Conservation (phyloP, 73 alveolate species). For the Breviolum minutum region DNA sequence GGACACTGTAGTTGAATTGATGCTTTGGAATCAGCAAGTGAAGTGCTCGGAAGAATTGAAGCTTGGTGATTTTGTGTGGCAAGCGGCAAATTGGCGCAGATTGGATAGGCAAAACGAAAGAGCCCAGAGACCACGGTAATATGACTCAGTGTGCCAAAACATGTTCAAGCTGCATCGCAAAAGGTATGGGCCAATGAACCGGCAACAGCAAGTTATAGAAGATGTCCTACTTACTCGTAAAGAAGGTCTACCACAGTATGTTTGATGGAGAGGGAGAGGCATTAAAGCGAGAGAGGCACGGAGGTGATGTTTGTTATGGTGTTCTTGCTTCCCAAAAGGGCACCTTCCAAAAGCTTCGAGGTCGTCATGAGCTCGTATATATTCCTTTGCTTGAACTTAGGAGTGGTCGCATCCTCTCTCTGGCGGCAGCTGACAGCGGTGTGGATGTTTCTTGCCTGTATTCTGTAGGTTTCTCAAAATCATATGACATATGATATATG, state of each 20-base stretch:
- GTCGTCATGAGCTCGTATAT: background rate
- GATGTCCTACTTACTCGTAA: background rate
- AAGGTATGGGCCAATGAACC: background rate
- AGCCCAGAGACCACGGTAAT: background rate
- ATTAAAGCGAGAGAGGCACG: background rate
- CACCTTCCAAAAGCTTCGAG: background rate
- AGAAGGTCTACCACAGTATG: too few species aligned
- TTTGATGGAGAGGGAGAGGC: background rate
- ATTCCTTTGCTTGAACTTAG: too few species aligned
- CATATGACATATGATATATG: too few species aligned
- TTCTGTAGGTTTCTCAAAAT: too few species aligned
- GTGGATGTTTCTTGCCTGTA: background rate
- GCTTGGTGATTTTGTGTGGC: background rate
- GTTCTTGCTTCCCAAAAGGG: too few species aligned
- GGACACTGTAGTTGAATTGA: slow-evolving; percentile 21
- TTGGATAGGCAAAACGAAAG: background rate
- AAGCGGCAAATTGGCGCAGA: too few species aligned
- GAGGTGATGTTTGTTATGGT: background rate
- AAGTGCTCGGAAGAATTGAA: background rate
- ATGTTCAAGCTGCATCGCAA: background rate
- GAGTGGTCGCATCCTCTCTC: background rate
- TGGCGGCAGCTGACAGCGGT: background rate
- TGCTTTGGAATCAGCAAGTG: background rate
- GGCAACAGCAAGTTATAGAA: too few species aligned
- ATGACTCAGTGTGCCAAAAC: too few species aligned